Evolutionary conservation across 495 filamentous ascomycete genomes (phyloP), one percentile per base, ranked within the genome.

Genomic region (Aspergillus conjunctus): DNA sequence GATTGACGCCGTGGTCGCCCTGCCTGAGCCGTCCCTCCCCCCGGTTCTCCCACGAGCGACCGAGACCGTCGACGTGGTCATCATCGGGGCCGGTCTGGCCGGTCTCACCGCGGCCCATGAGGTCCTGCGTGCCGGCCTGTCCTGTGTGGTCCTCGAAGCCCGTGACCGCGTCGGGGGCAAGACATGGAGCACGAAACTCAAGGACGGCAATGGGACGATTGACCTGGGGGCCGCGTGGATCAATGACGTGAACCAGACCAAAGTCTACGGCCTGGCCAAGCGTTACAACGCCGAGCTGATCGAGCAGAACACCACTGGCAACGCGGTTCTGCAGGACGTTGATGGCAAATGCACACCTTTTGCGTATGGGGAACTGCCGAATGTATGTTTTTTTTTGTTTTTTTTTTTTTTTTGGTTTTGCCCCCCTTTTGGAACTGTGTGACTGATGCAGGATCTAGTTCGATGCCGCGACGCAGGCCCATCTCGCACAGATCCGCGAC

Each of bases 211-310:
- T 1, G 59, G 59, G 17, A 15, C 30, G 10, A 48, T 18, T 17
- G 79, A 83, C 41, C 57, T 83, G 20, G 82, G 81, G 3, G 81
- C 77, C 1, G 78, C 78, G 4, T 84, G 81, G 81, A 77, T 83
- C 53, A 85, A 84, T 64, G 73, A 80, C 46, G 77, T 71, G 3
- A 81, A 72, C 43, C 83, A 85, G 59, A 65, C 54, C 11, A 64
- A 67, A 33, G 73, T 83, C 14, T 72, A 60, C 52, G 64, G 59
- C 0, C 60, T 80, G 9, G 74, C 73, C 1, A 60, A 71, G 50
- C 46, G 63, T 2, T 78, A 71, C 45, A 74, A 73, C 0, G 59
- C 76, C 8, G 74, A 83, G 32, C 55, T 78, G 3, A 65, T 80
- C n/a, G 63, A 70, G 52, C 81, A 84, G 63, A 74, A 78, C 26